phyloP scores from a whole-genome alignment of 1,284 basidiomycete species.

The Cryptococcus sp. region DNA sequence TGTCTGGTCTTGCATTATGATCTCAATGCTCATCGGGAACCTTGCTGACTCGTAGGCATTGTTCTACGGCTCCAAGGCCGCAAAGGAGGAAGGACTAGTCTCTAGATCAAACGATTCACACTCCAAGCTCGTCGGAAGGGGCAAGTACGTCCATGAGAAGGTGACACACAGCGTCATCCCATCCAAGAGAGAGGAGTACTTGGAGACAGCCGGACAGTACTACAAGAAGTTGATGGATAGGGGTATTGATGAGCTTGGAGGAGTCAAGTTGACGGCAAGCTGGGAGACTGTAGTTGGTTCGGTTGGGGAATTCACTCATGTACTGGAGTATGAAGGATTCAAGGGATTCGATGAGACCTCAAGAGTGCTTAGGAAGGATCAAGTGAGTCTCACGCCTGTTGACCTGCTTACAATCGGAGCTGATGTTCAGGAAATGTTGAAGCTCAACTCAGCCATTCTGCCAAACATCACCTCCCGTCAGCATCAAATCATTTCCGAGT shows the following conservation, averaged over 20 bases:
- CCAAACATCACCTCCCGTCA: constrained; percentile 67
- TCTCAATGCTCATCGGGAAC: too few species aligned
- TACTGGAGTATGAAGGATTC: constrained; percentile 87
- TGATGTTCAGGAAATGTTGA: constrained; percentile 15
- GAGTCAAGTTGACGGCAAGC: constrained; percentile 78
- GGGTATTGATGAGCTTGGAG: constrained; percentile 55
- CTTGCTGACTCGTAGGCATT: constrained; percentile 47
- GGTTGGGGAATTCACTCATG: constrained; percentile 67
- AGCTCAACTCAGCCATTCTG: constrained; percentile 53
- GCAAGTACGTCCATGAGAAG: constrained; percentile 74
- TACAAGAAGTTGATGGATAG: constrained; percentile 72
- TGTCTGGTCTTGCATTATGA: too few species aligned
- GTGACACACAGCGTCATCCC: constrained; percentile 84
- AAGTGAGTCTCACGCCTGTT: constrained; percentile 19
- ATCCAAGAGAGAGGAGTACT: constrained; percentile 71
- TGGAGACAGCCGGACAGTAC: constrained; percentile 74
- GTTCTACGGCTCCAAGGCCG: constrained; percentile 74
- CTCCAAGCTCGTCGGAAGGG: constrained; percentile 74
- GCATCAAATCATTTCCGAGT: constrained; percentile 81
- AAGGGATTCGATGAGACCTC: constrained; percentile 64
- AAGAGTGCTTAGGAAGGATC: constrained; percentile 17
- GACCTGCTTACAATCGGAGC: background rate
- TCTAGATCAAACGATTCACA: constrained; percentile 56
- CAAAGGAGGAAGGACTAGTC: constrained; percentile 72
- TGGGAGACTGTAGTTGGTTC: constrained; percentile 84